phyloP scores from a whole-genome alignment of 345 rosid species.

The Aethionema arabicum region DNA sequence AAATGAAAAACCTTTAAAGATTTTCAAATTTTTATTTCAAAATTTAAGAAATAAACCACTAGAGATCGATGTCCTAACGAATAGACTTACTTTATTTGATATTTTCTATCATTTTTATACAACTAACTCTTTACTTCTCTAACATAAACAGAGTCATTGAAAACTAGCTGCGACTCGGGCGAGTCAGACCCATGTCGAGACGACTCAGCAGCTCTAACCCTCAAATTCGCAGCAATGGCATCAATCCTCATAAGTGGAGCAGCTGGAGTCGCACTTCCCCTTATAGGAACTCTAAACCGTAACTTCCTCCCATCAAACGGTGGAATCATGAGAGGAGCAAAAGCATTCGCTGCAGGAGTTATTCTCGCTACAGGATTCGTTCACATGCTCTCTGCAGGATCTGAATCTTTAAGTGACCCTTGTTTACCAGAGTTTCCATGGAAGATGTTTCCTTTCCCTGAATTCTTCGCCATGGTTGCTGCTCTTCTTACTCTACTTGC shows the following conservation, averaged over 20 bases:
- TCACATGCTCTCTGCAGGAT: constrained; percentile 80
- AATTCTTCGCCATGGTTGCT: constrained; percentile 85
- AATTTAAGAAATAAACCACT: no score
- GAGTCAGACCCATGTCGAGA: constrained; percentile 60
- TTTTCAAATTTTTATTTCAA: no score
- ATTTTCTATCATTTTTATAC: background rate
- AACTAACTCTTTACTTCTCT: background rate
- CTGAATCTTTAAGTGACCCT: constrained; percentile 54
- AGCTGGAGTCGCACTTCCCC: constrained; percentile 65
- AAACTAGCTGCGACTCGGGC: constrained; percentile 40
- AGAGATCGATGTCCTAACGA: background rate
- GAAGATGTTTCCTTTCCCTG: constrained; percentile 81
- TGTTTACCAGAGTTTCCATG: constrained; percentile 76
- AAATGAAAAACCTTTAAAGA: no score
- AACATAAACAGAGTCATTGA: constrained; percentile 40
- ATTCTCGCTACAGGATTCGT: constrained; percentile 95
- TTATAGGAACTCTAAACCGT: constrained; percentile 54
- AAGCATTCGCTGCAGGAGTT: constrained; percentile 92
- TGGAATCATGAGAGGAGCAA: constrained; percentile 68
- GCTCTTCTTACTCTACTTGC: constrained; percentile 69
- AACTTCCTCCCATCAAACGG: constrained; percentile 62
- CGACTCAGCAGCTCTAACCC: constrained; percentile 52
- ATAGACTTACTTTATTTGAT: background rate
- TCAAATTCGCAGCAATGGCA: constrained; percentile 70
- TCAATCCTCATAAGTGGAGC: constrained; percentile 70